Evolutionary conservation across 495 filamentous ascomycete species (phyloP).

Genomic region (Geoglossum glabrum): DNA sequence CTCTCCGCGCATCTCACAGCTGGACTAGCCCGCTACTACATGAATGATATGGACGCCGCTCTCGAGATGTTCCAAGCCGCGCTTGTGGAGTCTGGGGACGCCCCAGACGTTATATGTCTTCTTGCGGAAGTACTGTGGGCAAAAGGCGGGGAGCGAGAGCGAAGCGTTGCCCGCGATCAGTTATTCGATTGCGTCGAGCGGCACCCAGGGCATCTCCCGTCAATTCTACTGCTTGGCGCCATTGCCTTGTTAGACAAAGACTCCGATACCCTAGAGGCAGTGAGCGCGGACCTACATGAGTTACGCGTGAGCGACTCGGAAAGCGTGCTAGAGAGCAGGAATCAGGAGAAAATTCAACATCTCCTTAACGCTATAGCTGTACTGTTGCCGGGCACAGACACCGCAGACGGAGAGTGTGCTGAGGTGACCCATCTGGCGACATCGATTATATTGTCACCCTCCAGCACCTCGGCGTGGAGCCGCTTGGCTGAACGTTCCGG

Average conservation of each 20-base stretch:
- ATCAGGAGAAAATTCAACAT: slow-evolving; percentile 27
- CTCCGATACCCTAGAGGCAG: slow-evolving; percentile 56
- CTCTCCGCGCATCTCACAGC: slow-evolving; percentile 74
- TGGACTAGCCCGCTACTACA: slow-evolving; percentile 61
- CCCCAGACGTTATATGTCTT: slow-evolving; percentile 74
- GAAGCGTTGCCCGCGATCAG: slow-evolving; percentile 54
- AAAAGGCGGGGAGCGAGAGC: slow-evolving; percentile 55
- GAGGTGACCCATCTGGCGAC: slow-evolving; percentile 35
- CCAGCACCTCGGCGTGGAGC: slow-evolving; percentile 57
- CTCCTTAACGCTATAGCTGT: slow-evolving; percentile 36
- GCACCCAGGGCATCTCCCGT: slow-evolving; percentile 51
- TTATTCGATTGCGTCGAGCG: slow-evolving; percentile 58
- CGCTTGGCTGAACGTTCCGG: slow-evolving; percentile 39
- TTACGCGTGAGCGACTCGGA: slow-evolving; percentile 41
- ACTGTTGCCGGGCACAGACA: slow-evolving; percentile 11
- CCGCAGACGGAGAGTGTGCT: slow-evolving; percentile 18
- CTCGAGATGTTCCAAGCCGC: slow-evolving; percentile 66
- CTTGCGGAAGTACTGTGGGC: slow-evolving; percentile 86
- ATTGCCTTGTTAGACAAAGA: slow-evolving; percentile 68
- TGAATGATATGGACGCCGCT: slow-evolving; percentile 37
- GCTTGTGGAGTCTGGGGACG: slow-evolving; percentile 52
- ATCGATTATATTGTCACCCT: slow-evolving; percentile 60
- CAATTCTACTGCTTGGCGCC: slow-evolving; percentile 58
- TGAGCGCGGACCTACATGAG: slow-evolving; percentile 51
- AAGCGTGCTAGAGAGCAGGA: not conserved